Percentiles rank a stretch among this genome's conserved stretches.
Evolutionary conservation across 1,284 basidiomycete species (phyloP).

Genomic region (Papiliotrema nemorosa): DNA sequence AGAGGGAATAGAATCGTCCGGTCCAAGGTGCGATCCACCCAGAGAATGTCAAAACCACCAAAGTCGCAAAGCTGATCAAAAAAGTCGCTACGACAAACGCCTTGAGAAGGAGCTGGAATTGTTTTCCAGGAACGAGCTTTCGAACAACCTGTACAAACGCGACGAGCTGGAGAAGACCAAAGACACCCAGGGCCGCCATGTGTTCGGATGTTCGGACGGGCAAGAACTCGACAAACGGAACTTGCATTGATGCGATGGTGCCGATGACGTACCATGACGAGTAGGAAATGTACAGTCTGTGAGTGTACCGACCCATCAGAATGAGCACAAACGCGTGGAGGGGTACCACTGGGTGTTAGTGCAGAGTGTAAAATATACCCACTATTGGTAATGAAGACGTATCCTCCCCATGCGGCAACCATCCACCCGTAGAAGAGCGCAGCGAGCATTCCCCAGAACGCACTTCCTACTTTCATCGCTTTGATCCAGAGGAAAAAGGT

Average conservation of each 20-base stretch:
- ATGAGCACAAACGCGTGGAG: constrained; percentile 89
- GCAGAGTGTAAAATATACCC: constrained; percentile 8
- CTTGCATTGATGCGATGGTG: constrained; percentile 96
- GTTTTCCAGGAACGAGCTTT: constrained; percentile 83
- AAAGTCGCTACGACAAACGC: constrained; percentile 67
- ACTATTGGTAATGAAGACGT: constrained; percentile 99
- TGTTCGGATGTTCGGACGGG: constrained; percentile 98
- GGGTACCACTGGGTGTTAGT: constrained; percentile 66
- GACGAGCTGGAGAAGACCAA: constrained; percentile 93
- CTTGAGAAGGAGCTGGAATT: constrained; percentile 81
- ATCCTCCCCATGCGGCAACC: constrained; percentile 99
- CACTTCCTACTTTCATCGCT: constrained; percentile 89
- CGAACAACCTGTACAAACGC: constrained; percentile 89
- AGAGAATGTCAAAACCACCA: constrained; percentile 80
- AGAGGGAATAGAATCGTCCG: constrained; percentile 97
- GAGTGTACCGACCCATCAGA: constrained; percentile 95
- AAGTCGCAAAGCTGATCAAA: constrained; percentile 66
- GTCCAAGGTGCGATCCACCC: constrained; percentile 99
- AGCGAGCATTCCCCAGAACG: constrained; percentile 82
- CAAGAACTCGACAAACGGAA: constrained; percentile 98
- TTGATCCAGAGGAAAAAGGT: constrained; percentile 98
- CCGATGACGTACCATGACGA: constrained; percentile 98
- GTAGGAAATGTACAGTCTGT: constrained; percentile 89
- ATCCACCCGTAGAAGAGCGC: constrained; percentile 99
- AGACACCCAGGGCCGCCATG: constrained; percentile 97